Evolutionary conservation across 495 filamentous ascomycete species (phyloP).

Genomic region (Coniosporium apollinis): DNA sequence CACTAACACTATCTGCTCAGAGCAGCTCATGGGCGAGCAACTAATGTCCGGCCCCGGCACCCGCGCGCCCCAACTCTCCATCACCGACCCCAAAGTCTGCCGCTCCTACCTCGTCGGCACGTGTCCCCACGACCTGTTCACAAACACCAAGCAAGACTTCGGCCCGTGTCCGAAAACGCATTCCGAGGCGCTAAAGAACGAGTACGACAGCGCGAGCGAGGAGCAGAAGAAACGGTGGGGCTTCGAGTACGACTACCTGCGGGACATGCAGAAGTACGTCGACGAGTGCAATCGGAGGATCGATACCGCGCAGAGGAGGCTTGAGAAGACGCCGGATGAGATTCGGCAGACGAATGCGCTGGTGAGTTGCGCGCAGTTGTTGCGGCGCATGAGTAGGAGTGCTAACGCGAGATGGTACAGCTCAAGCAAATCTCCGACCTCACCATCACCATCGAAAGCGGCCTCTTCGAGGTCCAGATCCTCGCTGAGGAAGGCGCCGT

Average conservation of each 20-base stretch:
- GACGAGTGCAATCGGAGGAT: slow-evolving; percentile 93
- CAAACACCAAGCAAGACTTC: slow-evolving; percentile 96
- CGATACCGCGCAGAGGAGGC: slow-evolving; percentile 67
- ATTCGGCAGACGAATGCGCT: slow-evolving; percentile 90
- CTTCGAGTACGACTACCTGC: slow-evolving; percentile 92
- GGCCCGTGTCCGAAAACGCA: slow-evolving; percentile 85
- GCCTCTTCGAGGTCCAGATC: slow-evolving; percentile 69
- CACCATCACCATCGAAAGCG: slow-evolving; percentile 59
- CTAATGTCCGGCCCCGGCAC: slow-evolving; percentile 59
- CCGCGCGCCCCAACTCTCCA: slow-evolving; percentile 59
- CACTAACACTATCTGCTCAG: slow-evolving; percentile 11
- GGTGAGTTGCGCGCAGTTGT: slow-evolving; percentile 23
- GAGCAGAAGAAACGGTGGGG: slow-evolving; percentile 61
- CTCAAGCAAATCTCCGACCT: slow-evolving; percentile 81
- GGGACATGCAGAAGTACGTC: slow-evolving; percentile 89
- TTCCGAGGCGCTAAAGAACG: slow-evolving; percentile 67
- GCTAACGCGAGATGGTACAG: slow-evolving; percentile 15
- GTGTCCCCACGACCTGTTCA: slow-evolving; percentile 98
- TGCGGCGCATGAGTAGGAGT: background rate
- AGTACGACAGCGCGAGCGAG: slow-evolving; percentile 56
- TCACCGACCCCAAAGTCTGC: slow-evolving; percentile 89
- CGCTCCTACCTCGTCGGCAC: slow-evolving; percentile 86
- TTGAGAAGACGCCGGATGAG: slow-evolving; percentile 97
- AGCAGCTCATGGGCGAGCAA: slow-evolving; percentile 60
- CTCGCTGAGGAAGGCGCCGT: slow-evolving; percentile 72